phyloP scores from a whole-genome alignment of 805 yeast species.

The Yarrowia sp. region DNA sequence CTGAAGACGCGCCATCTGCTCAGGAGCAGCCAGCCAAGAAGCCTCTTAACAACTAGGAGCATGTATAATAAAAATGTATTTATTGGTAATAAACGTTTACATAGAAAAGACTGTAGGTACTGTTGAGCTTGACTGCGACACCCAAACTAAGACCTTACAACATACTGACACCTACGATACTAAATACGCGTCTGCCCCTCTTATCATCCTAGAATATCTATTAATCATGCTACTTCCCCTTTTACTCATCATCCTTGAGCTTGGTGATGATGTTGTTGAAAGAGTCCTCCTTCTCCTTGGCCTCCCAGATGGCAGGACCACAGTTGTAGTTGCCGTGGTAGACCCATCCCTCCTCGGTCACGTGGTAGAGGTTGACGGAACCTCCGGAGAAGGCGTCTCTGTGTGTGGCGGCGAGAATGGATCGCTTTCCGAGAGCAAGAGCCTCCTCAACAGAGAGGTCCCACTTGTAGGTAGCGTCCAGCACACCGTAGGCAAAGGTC shows the following conservation, averaged over 20 bases:
- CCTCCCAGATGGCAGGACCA: constrained; percentile 89
- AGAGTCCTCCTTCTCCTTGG: constrained; percentile 85
- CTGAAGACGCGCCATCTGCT: constrained; percentile 20
- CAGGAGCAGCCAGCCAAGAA: constrained; percentile 25
- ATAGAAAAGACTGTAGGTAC: background rate
- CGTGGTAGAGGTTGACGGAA: constrained; percentile 89
- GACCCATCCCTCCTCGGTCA: constrained; percentile 92
- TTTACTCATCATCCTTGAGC: constrained; percentile 31
- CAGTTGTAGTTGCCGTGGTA: constrained; percentile 96
- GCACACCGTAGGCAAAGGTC: constrained; percentile 98
- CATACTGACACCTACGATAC: too few relatives aligned
- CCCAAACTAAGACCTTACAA: too few relatives aligned
- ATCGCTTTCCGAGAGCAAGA: constrained; percentile 89
- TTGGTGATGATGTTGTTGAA: constrained; percentile 70
- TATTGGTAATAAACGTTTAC: constrained; percentile 20
- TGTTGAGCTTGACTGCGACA: too few relatives aligned
- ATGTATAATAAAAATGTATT: constrained; percentile 35
- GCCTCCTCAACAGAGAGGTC: constrained; percentile 94
- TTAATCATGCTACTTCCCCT: constrained; percentile 13
- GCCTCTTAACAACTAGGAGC: constrained; percentile 26
- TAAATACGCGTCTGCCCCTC: too few relatives aligned
- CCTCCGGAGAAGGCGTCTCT: constrained; percentile 99
- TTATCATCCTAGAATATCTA: constrained; percentile 8
- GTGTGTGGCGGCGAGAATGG: constrained; percentile 96
- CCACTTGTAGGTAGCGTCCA: constrained; percentile 92